A percentile compares a stretch with the other conserved stretches of the same genome.
phyloP scores from a whole-genome alignment of 176 grass and related monocot species.

The Raddia distichophylla region DNA sequence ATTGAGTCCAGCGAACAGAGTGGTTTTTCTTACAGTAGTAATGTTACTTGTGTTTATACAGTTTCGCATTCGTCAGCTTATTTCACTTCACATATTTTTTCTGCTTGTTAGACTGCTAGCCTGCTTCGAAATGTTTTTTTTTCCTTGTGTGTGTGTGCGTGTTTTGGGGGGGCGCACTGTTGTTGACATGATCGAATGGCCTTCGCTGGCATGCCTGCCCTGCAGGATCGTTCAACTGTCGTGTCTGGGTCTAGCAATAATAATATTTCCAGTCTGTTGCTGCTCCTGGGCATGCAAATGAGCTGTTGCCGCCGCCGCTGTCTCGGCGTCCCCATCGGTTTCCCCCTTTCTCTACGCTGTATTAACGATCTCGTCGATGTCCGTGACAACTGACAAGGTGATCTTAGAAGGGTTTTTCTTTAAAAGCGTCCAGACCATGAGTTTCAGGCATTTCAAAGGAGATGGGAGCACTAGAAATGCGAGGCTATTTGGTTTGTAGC shows the following conservation, averaged over 20 bases:
- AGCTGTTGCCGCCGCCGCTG: background rate
- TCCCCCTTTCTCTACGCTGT: background rate
- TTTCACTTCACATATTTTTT: background rate
- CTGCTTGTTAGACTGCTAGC: background rate
- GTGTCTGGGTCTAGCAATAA: background rate
- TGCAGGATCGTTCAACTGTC: background rate
- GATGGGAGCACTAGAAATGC: too few species aligned
- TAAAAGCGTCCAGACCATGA: too few species aligned
- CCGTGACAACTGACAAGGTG: background rate
- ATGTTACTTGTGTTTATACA: background rate
- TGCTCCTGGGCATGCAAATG: background rate
- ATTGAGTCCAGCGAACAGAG: conserved; percentile 8
- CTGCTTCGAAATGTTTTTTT: too few species aligned
- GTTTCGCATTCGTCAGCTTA: background rate
- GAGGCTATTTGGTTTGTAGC: too few species aligned
- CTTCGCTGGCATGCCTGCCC: background rate
- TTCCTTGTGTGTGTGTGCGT: too few species aligned
- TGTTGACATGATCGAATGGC: background rate
- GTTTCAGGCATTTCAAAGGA: too few species aligned
- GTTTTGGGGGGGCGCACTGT: too few species aligned
- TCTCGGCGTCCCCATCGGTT: background rate
- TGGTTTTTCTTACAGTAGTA: background rate
- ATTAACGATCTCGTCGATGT: background rate
- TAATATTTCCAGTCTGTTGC: background rate
- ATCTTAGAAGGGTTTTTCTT: background rate